Percentiles rank a stretch among this genome's conserved stretches.
phyloP scores from a whole-genome alignment of 192 early-diverging fungal species.

The Entrophospora sp. region DNA sequence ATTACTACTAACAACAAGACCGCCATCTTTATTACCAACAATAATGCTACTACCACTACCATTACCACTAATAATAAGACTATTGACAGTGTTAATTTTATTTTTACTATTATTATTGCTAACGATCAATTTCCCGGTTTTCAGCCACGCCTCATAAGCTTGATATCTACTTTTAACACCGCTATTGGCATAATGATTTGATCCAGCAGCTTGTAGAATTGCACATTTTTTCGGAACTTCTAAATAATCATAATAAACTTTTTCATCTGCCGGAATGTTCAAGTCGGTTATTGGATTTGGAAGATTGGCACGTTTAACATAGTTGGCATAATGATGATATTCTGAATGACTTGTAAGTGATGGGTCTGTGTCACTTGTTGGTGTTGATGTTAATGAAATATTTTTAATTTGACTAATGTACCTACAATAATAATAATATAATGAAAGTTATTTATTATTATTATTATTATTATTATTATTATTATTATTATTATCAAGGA shows the following conservation, averaged over 20 bases:
- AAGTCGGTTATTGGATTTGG: conserved; percentile 25
- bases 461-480: not conserved
- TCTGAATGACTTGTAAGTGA: conserved; percentile 24
- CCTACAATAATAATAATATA: conserved; percentile 17
- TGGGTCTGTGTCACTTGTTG: conserved; percentile 19
- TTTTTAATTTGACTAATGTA: conserved; percentile 36
- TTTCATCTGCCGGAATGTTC: conserved; percentile 26
- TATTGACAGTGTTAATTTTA: too few species aligned
- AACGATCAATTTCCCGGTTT: conserved; percentile 9
- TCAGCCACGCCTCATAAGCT: conserved; percentile 19
- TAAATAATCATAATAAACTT: conserved; percentile 28
- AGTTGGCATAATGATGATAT: conserved; percentile 32
- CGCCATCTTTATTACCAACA: too few species aligned
- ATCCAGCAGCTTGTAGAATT: conserved; percentile 18
- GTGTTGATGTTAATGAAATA: conserved; percentile 25
- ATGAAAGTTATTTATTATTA: not conserved
- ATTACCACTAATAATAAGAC: too few species aligned
- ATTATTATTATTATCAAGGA: not conserved
- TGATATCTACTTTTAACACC: conserved; percentile 13
- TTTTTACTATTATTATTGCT: not conserved
- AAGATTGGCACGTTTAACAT: conserved; percentile 20
- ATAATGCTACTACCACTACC: too few species aligned
- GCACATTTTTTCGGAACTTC: conserved; percentile 30
- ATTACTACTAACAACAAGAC: too few species aligned
- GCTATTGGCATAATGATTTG: conserved; percentile 4